phyloP scores from a whole-genome alignment of 208 protist species.

The Trypanosoma lewisi region DNA sequence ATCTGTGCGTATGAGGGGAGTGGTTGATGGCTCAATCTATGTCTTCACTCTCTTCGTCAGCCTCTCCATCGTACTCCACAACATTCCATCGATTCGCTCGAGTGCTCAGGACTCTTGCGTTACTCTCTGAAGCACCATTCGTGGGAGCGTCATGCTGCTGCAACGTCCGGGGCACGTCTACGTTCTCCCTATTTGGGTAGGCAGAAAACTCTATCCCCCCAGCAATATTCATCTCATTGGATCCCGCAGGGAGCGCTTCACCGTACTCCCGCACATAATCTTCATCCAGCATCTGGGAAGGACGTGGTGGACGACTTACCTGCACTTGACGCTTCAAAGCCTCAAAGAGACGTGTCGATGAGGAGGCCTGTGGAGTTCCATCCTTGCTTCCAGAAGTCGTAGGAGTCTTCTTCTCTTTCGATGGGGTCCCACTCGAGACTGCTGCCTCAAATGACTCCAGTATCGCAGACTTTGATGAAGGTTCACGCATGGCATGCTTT shows the following conservation, averaged over 20 bases:
- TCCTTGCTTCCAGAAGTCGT: neutral
- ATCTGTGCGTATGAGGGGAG: neutral
- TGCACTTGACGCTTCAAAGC: conserved; percentile 22
- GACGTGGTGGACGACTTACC: conserved; percentile 30
- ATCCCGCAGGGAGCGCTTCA: neutral
- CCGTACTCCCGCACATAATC: conserved; percentile 28
- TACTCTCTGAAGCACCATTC: conserved; percentile 11
- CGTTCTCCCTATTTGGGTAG: conserved; percentile 1
- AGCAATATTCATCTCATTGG: neutral
- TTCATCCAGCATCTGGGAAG: conserved; percentile 38
- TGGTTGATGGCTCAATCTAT: neutral
- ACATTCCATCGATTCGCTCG: conserved; percentile 65
- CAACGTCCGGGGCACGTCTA: neutral
- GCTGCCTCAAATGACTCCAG: conserved; percentile 9
- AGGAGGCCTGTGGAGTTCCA: neutral
- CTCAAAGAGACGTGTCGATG: conserved; percentile 9
- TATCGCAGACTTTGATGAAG: conserved; percentile 15
- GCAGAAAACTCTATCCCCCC: neutral
- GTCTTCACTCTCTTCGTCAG: conserved; percentile 20
- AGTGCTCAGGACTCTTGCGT: conserved; percentile 23
- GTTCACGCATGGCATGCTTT: neutral
- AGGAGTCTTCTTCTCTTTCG: neutral
- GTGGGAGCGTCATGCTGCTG: neutral
- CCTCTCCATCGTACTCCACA: conserved; percentile 74
- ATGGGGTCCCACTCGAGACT: neutral